Evolutionary conservation across 495 filamentous ascomycete species (phyloP).

Genomic region (Aspergillus saccharolyticus): DNA sequence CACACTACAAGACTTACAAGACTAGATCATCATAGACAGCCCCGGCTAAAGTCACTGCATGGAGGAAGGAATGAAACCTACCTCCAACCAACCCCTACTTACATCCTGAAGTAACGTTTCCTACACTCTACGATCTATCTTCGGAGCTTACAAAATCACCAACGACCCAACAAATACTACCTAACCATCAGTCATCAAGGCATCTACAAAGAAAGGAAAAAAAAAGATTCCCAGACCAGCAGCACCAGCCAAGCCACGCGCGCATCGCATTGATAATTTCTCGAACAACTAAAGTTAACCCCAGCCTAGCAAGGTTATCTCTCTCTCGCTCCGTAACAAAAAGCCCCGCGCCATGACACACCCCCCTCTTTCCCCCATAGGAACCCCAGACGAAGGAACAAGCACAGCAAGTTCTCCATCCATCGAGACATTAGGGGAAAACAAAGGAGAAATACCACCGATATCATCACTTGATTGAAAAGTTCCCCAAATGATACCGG

Average conservation of each 20-base stretch:
- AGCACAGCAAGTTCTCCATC: background rate
- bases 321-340: background rate
- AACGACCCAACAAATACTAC: background rate
- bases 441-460: no score
- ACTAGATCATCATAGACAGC: no score
- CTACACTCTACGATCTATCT: no score
- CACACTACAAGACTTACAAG: no score
- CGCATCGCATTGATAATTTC: background rate
- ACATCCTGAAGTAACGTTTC: no score
- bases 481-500: background rate
- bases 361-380: background rate
- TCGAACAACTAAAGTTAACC: background rate
- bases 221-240: slow-evolving; percentile 2
- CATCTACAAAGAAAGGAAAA: background rate
- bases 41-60: no score
- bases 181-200: background rate
- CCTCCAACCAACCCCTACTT: no score
- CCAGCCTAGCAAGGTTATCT: background rate
- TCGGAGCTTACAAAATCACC: no score
- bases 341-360: no score
- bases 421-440: no score
- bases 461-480: background rate
- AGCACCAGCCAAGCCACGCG: slow-evolving; percentile 4
- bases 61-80: no score
- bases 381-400: background rate